Base-by-base conservation (phyloP, 495 filamentous ascomycete genomes). In the Neurospora hispaniola region DNA sequence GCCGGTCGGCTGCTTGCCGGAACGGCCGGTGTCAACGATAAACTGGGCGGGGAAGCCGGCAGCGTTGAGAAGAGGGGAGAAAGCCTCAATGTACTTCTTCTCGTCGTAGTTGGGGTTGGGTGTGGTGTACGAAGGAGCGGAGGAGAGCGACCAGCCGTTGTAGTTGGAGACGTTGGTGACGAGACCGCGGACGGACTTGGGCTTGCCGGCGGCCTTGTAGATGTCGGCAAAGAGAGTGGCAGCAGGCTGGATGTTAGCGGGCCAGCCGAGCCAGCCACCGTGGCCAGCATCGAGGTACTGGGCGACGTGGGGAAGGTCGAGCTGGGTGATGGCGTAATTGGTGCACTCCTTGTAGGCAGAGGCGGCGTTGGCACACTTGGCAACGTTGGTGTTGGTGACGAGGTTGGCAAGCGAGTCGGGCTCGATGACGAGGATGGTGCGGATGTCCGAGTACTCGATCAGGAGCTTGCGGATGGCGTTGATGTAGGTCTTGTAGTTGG, bases 231-330 rank as follows among this genome's bases (percentile, higher is more conserved):
- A 92, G 72, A 92, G 85, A 73, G 87, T 78, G 43, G 92, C 92
- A 9, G 90, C 92, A 62, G 90, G 90, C 71, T 84, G 73, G 74
- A 94, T 86, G 84, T 96, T 94, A 73, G 89, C 91, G 66, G 88
- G 82, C 93, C 93, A 96, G 75, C 93, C 92, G 59, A 94, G 85
- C 92, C 92, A 96, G 74, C 93, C 92, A 43, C 85, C 90, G 83
- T 92, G 90, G 79, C 91, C 92, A 72, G 90, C 92, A 78, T 96
- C 93, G 70, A 96, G 78, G 80, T 96, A 94, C 92, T 93, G 93
- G 75, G 89, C 83, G 44, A 94, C 92, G 82, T 94, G 92, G 74
- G 88, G 86, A 31, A 94, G 84, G 82, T 92, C 88, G 69, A 94
- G 85, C 75, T 88, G 81, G 74, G 86, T 86, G 72, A 94, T 77